Evolutionary conservation across 495 filamentous ascomycete species (phyloP).

Genomic region (Hypoxylon cercidicola): DNA sequence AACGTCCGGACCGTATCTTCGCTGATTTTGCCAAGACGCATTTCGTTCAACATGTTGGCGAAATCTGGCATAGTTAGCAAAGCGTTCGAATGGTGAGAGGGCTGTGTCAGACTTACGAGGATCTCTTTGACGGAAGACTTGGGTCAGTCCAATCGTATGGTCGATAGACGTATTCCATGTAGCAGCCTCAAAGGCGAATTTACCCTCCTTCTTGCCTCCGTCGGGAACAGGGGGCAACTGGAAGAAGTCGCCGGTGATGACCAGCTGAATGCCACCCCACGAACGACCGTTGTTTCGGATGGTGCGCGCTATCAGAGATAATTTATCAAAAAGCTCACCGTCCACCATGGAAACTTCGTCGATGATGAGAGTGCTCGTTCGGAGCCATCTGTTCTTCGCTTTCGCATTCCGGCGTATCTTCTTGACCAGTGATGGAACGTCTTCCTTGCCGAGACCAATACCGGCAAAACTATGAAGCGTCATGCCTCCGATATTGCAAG

Average conservation of each 20-base stretch:
- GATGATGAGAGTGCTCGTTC: slow-evolving; percentile 85
- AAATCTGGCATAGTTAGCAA: slow-evolving; percentile 66
- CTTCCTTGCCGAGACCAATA: slow-evolving; percentile 94
- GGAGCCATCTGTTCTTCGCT: slow-evolving; percentile 86
- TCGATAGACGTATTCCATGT: slow-evolving; percentile 93
- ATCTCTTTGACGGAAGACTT: slow-evolving; percentile 96
- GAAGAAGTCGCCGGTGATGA: slow-evolving; percentile 98
- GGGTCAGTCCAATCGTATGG: slow-evolving; percentile 94
- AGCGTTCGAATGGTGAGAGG: not conserved
- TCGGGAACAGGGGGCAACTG: slow-evolving; percentile 94
- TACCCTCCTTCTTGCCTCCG: slow-evolving; percentile 67
- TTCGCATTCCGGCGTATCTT: slow-evolving; percentile 92
- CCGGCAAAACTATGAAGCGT: slow-evolving; percentile 96
- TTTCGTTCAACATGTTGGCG: slow-evolving; percentile 95
- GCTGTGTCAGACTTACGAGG: slow-evolving; percentile 63
- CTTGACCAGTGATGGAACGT: slow-evolving; percentile 81
- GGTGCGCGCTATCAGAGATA: slow-evolving; percentile 85
- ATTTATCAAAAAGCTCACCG: slow-evolving; percentile 94
- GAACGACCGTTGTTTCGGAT: slow-evolving; percentile 87
- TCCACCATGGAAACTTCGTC: slow-evolving; percentile 99
- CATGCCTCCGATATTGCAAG: slow-evolving; percentile 95
- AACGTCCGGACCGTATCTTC: slow-evolving; percentile 77
- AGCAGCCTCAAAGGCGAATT: slow-evolving; percentile 91
- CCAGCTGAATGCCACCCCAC: slow-evolving; percentile 95
- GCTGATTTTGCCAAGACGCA: slow-evolving; percentile 86